phyloP scores from a whole-genome alignment of 495 filamentous ascomycete species.

The Penicillium malachiteum region DNA sequence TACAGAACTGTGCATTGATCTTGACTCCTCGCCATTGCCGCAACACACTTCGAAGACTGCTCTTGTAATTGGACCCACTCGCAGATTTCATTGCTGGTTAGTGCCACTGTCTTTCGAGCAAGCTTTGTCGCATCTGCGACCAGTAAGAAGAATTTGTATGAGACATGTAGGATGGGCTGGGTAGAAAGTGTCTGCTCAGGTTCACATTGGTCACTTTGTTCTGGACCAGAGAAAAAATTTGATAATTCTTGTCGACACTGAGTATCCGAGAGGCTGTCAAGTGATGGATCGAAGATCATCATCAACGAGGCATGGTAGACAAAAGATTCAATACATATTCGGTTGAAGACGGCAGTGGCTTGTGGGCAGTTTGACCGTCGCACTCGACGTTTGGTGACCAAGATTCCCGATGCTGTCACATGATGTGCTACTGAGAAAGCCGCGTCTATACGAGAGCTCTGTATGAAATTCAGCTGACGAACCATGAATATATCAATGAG shows the following conservation, averaged over 20 bases:
- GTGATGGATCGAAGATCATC: slow-evolving; percentile 16
- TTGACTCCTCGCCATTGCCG: neutral
- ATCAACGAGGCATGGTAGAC: slow-evolving; percentile 16
- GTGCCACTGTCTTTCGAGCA: slow-evolving; percentile 2
- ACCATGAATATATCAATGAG: neutral
- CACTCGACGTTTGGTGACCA: slow-evolving; percentile 3
- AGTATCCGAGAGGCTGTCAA: slow-evolving; percentile 7
- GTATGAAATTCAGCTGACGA: neutral
- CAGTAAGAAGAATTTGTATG: slow-evolving; percentile 13
- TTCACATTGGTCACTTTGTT: neutral
- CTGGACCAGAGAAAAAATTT: slow-evolving; percentile 1
- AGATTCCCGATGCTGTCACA: slow-evolving; percentile 7
- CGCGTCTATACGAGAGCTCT: slow-evolving; percentile 9
- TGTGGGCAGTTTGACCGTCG: slow-evolving; percentile 1
- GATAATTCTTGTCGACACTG: neutral
- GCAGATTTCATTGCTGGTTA: neutral
- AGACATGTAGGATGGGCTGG: slow-evolving; percentile 13
- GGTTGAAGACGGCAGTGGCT: slow-evolving; percentile 12
- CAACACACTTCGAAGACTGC: neutral
- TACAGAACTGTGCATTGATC: neutral
- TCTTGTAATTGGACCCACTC: neutral
- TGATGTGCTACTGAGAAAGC: slow-evolving; percentile 7
- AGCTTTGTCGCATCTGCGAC: slow-evolving; percentile 16
- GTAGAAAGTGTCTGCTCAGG: neutral
- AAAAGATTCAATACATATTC: slow-evolving; percentile 17